Percentiles rank a stretch among this genome's conserved stretches.
Conservation (phyloP, 2,329 filamentous ascomycete species). For the Penicillium sp. region DNA sequence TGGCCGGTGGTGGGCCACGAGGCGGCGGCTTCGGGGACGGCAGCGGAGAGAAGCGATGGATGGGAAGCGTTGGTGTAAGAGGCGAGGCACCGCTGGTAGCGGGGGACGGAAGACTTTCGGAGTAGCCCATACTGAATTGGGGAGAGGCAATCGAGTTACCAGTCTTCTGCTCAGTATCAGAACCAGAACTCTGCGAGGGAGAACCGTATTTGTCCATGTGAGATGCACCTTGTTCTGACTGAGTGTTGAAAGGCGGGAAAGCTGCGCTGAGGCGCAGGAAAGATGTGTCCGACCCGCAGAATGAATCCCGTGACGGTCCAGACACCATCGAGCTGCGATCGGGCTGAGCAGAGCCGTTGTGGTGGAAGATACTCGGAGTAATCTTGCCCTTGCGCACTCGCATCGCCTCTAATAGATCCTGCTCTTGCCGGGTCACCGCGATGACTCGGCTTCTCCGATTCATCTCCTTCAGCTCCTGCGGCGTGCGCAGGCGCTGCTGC, state of each 20-base stretch:
- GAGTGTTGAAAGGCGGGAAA: slow-evolving; percentile 25
- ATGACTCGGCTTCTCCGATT: slow-evolving; percentile 49
- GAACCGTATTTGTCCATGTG: slow-evolving; percentile 29
- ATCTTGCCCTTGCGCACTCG: slow-evolving; percentile 49
- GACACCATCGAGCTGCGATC: slow-evolving; percentile 33
- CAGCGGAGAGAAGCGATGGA: slow-evolving; percentile 40
- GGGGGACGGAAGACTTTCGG: slow-evolving; percentile 40
- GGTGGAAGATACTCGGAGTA: slow-evolving; percentile 41
- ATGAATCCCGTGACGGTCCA: slow-evolving; percentile 32
- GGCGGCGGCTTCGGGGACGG: slow-evolving; percentile 34
- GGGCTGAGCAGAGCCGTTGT: slow-evolving; percentile 9
- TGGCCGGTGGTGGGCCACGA: slow-evolving; percentile 31
- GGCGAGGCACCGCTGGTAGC: slow-evolving; percentile 39
- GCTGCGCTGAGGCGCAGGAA: slow-evolving; percentile 41
- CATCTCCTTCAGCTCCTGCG: slow-evolving; percentile 27
- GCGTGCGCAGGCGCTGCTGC: slow-evolving; percentile 19
- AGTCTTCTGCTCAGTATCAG: slow-evolving; percentile 37
- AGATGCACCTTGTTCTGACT: slow-evolving; percentile 27
- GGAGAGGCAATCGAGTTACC: slow-evolving; percentile 32
- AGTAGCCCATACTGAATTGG: slow-evolving; percentile 35
- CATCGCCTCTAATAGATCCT: slow-evolving; percentile 52
- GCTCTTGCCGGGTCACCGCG: slow-evolving; percentile 54
- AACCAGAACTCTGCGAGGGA: slow-evolving; percentile 29
- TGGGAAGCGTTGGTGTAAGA: slow-evolving; percentile 39
- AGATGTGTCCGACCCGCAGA: slow-evolving; percentile 38